Base-by-base conservation (phyloP, 352 stramenopile species). In the Thalassiosira exigua region DNA sequence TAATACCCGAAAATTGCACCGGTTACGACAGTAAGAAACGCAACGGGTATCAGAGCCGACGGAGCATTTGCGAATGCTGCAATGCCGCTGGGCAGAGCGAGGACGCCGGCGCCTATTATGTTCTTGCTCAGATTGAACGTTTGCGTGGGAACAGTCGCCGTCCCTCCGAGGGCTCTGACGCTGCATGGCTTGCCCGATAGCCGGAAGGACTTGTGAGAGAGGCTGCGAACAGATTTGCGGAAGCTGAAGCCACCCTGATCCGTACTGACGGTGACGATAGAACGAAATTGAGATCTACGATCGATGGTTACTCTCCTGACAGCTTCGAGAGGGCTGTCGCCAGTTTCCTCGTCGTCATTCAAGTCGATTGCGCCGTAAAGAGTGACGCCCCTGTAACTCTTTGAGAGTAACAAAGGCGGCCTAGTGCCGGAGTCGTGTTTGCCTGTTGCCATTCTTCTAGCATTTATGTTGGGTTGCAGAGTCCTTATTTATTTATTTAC, bases 1-100 rank as follows among this genome's bases (percentile, higher is more conserved):
- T 86, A 92, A 81, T 96, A 96, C 2, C 75, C 92, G 14, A 87
- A 89, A 11, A 96, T 72, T 7, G 53, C 54, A 51, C 93, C 94
- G 41, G 96, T 91, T 17, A 65, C 46, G 22, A 79, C 52, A 56
- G 92, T 91, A 0, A 95, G 60, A 7, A 69, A 64, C 1, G 82
- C 58, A 17, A 86, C 88, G 54, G 91, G 90, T n/a, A 95, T 19
- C 7, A 92, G 53, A 14, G 84, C 87, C 1, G 84, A 87, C 21
- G 87, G 89, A 42, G 68, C 68, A 70, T 90, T 76, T 3, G 79
- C 85, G 78, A 90, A 93, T 0, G 84, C 82, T 24, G 87, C 89
- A 75, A 94, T 91, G n/a, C 84, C 89, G 67, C 64, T 62, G 26
- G 89, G 86, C 32, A 94, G 77, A 81, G 79, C 85, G 14, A 94